Base-by-base conservation (phyloP, 1,139 yeast species). In the Arxiozyma heterogenica region DNA sequence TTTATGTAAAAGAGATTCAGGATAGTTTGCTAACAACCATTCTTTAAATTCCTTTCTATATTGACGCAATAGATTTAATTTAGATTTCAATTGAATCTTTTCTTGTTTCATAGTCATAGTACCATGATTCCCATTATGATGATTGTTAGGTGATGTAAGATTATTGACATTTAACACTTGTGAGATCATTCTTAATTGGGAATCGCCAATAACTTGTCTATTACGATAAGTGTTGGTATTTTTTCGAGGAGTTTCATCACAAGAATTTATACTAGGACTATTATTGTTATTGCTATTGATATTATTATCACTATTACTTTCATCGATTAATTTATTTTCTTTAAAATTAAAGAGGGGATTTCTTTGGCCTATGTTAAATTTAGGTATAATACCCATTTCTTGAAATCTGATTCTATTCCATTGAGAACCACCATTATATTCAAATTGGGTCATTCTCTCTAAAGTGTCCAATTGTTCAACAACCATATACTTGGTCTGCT, bases 381-480 rank as follows among this genome's bases (percentile, higher is more conserved):
- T 61, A 7, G 72, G 71, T 3, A 67, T 67, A 12, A 78, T 59
- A 11, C 80, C 80, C 58, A 79, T 61, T 64, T 81, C 85, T 59
- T 77, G 76, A 60, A 81, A 80, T 63, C 83, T 72, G 53, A 71
- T 61, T 54, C 78, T 72, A 58, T 76, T 78, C 72, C 79, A 74
- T 56, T 73, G 74, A 54, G 73, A 72, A 18, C 79, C 78, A 42
- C 77, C 76, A 38, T 72, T 71, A 20, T 75, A 71, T 59, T 79
- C 83, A 60, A 76, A 81, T 54, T 75, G 75, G 11, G 83, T 78
- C 54, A 80, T 65, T 45, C 80, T 76, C 55, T 78, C 79, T 54
- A 74, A 70, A 52, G 77, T 77, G 61, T 82, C 87, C 46, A 81
- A 62, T 47, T 78, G 77, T 52, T 78, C 74, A 50, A 77, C 72